Evolutionary conservation across 768 basidiomycete species (phyloP), one percentile per base, ranked within the genome.

Genomic region (Tylopilus vinaceipallidus): DNA sequence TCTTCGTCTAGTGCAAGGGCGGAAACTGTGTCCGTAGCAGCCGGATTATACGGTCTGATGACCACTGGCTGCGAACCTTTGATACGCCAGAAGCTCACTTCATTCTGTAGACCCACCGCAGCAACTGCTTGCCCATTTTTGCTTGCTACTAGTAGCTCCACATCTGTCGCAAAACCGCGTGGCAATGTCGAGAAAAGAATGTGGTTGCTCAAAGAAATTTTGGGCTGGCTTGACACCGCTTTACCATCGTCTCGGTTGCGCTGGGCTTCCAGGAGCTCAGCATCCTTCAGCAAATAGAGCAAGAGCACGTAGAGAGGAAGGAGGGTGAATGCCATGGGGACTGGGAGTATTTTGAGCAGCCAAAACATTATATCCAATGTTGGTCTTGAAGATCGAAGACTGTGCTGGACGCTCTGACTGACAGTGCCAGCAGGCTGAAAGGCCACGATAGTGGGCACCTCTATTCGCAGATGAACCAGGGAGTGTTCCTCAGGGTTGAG

Each of bases 191-290:
- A 74, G 58, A 91, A 89, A 16, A 75, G 67, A 2, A 86, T 64
- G 13, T 73, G 62, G 22, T 67, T 71, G 45, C 78, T 72, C 12
- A 82, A 63, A 3, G 71, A 47, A 29, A 55, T 42, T 45, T 55
- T 37, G 29, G 35, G 27, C 43, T 62, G 67, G 8, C 53, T 37
- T 4, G 71, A 65, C 9, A 66, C 57, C 8, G 65, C 56, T 51
- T 77, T 75, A 1, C 72, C 61, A 30, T 80, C 81, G 2, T 72
- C 72, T 27, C 81, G 77, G 61, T 86, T 77, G 34, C 86, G 77
- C 60, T 94, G 91, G 3, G 90, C 88, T 59, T 94, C 94, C 30
- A 97, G 76, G 1, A 94, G 79, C 50, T 99, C 94, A 0, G 91
- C 83, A 56, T 95, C 86, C 71, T 95, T 95, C 53, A 98, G 73